These are phyloP conservation scores for Aspergillus udagawae DNA, from an alignment of 2,329 filamentous ascomycete genomes.

Conservation along the genomic window DNA sequence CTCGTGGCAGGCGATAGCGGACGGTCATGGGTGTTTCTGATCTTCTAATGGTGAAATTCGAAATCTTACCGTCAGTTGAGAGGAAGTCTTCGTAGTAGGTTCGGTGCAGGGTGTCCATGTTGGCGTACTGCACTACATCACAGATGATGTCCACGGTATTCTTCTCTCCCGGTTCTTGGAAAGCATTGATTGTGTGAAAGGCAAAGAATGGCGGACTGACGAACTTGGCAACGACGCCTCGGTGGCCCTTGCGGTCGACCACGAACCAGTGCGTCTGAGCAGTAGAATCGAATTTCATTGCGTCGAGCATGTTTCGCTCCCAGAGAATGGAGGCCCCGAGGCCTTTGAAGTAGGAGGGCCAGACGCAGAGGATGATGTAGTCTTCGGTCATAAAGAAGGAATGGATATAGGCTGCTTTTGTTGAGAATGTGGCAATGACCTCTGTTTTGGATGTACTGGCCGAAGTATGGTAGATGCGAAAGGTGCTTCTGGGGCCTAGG, in stretches of 20 bases:
- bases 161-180: constrained; percentile 51
- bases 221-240: constrained; percentile 64
- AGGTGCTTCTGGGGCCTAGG: constrained; percentile 53
- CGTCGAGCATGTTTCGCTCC: constrained; percentile 55
- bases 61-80: constrained; percentile 45
- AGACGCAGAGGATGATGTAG: constrained; percentile 69
- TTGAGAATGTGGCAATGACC: constrained; percentile 63
- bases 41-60: constrained; percentile 31
- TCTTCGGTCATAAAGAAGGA: constrained; percentile 69
- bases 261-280: constrained; percentile 65
- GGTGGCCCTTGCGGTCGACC: constrained; percentile 58
- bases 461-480: constrained; percentile 67
- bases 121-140: constrained; percentile 62
- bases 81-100: constrained; percentile 67
- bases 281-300: constrained; percentile 58
- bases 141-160: constrained; percentile 51
- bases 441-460: constrained; percentile 59
- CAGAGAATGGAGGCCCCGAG: constrained; percentile 40
- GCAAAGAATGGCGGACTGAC: constrained; percentile 66
- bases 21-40: constrained; percentile 14
- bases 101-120: constrained; percentile 60
- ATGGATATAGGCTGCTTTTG: constrained; percentile 66
- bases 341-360: constrained; percentile 51
- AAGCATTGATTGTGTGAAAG: constrained; percentile 75
- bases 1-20: constrained; percentile 28